Conservation (phyloP, 106 monocot genomes). For the Dioscorea alata region DNA sequence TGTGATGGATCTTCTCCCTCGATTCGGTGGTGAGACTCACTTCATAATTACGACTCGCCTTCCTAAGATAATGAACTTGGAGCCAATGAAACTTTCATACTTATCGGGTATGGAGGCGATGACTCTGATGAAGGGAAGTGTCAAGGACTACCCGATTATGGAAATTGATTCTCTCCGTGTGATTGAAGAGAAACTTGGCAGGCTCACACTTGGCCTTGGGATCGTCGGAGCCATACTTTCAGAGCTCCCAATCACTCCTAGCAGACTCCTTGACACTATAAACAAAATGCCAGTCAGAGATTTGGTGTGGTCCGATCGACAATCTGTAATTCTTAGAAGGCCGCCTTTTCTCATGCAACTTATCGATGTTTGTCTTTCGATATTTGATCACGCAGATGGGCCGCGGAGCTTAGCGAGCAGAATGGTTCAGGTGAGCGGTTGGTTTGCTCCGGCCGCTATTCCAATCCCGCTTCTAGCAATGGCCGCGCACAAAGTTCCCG, state of each 20-base stretch:
- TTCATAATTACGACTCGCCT: constrained; percentile 86
- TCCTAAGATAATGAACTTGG: constrained; percentile 75
- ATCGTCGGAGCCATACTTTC: constrained; percentile 75
- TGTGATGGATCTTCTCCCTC: constrained; percentile 78
- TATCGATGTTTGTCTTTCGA: constrained; percentile 89
- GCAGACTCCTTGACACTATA: constrained; percentile 78
- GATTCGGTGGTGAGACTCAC: constrained; percentile 82
- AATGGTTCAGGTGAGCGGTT: constrained; percentile 82
- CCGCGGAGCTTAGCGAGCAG: constrained; percentile 66
- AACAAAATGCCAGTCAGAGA: constrained; percentile 62
- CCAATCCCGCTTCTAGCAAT: constrained; percentile 60
- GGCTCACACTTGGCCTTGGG: constrained; percentile 75
- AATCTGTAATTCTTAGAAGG: constrained; percentile 31
- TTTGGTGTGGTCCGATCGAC: constrained; percentile 38
- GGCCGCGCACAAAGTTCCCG: constrained; percentile 70
- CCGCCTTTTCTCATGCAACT: constrained; percentile 62
- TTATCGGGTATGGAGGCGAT: constrained; percentile 82
- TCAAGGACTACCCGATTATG: constrained; percentile 53
- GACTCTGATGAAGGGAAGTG: constrained; percentile 78
- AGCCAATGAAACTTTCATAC: constrained; percentile 81
- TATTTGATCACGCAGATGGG: constrained; percentile 93
- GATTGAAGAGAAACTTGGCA: constrained; percentile 82
- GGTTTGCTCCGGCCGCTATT: constrained; percentile 68
- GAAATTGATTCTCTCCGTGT: constrained; percentile 78
- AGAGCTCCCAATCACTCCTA: constrained; percentile 80